phyloP scores from a whole-genome alignment of 2,329 filamentous ascomycete genomes.

The Phyllosticta citribraziliensis region DNA sequence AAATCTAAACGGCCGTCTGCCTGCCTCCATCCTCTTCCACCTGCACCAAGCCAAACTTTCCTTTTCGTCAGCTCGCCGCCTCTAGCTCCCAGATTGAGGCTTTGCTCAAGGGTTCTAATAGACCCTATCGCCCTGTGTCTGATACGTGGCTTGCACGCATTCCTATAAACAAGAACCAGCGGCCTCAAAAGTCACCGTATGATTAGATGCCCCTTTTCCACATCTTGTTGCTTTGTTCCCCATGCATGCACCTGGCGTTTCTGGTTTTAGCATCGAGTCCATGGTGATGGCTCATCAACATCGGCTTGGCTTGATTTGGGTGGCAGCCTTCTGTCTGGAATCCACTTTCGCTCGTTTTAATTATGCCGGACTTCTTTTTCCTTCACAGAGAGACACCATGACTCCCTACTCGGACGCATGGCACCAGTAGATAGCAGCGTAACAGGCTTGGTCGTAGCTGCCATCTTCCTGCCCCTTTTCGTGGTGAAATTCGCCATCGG shows the following conservation, averaged over 20 bases:
- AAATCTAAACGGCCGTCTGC: background rate
- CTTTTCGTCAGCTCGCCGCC: background rate
- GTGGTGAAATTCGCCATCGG: background rate
- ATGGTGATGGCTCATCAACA: background rate
- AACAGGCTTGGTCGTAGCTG: background rate
- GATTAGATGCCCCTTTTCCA: background rate
- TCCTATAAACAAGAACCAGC: background rate
- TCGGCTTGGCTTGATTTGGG: background rate
- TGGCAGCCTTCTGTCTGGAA: background rate
- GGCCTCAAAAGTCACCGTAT: background rate
- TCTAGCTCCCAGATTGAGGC: background rate
- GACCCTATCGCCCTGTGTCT: background rate
- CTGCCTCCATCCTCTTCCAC: background rate
- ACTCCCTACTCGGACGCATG: background rate
- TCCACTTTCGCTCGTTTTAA: background rate
- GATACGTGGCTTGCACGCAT: background rate
- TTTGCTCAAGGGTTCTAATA: background rate
- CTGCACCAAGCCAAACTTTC: background rate
- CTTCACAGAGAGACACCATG: background rate
- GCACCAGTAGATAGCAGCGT: no score
- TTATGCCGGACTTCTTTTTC: background rate
- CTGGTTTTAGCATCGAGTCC: background rate
- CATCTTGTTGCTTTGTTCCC: background rate
- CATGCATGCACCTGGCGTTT: constrained; percentile 9
- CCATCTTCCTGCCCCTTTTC: background rate